Evolutionary conservation across 164 flowering plant genomes (phyloP).

Genomic region (Berberis vulgaris): DNA sequence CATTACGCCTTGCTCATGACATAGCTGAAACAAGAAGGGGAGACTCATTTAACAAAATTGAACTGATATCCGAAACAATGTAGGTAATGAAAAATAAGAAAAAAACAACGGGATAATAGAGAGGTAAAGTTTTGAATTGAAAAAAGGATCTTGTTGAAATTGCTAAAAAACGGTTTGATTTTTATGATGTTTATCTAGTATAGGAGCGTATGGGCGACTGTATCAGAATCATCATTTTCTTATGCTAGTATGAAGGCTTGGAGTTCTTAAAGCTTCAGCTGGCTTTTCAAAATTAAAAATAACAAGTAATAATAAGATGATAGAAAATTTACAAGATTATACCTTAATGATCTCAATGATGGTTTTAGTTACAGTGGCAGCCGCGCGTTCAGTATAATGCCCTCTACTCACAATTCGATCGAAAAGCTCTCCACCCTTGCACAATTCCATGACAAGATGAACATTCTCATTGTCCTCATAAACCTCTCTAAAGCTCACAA

Average conservation of each 20-base stretch:
- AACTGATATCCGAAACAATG: background rate
- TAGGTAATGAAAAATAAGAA: too few species aligned
- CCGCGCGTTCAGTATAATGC: conserved; percentile 70
- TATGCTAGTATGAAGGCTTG: too few species aligned
- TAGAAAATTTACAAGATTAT: background rate
- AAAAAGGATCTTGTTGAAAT: too few species aligned
- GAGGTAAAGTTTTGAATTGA: too few species aligned
- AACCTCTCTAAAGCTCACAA: conserved; percentile 53
- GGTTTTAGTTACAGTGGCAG: conserved; percentile 46
- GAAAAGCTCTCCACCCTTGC: conserved; percentile 80
- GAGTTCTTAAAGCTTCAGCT: too few species aligned
- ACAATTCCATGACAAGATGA: conserved; percentile 74
- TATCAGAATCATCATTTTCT: too few species aligned
- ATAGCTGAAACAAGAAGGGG: conserved; percentile 26
- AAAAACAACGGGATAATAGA: too few species aligned
- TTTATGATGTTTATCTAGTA: too few species aligned
- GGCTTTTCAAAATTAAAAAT: too few species aligned
- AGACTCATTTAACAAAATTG: background rate
- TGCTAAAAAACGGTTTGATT: too few species aligned
- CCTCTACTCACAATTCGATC: conserved; percentile 71
- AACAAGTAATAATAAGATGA: background rate
- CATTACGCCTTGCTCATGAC: conserved; percentile 62
- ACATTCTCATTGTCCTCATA: conserved; percentile 58
- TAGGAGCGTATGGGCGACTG: too few species aligned
- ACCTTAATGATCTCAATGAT: conserved; percentile 64